These are phyloP conservation scores for Brasilioporus rufonigricans DNA, from an alignment of 768 basidiomycete species.

Conservation along the genomic window DNA sequence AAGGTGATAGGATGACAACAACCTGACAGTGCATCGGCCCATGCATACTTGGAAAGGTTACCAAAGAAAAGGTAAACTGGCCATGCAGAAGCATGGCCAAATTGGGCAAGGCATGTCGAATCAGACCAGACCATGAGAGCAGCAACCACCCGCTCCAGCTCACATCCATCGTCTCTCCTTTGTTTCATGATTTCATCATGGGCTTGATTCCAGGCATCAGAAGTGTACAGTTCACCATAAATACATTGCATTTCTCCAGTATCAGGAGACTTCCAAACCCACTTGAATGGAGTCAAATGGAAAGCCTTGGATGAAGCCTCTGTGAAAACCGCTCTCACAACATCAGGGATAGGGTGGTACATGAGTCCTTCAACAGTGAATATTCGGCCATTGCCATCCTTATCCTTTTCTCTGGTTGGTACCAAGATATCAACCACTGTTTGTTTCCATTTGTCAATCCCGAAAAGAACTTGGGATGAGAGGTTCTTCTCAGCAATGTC, in stretches of 20 bases:
- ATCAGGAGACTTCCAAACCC: not conserved
- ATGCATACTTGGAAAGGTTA: slow-evolving; percentile 6
- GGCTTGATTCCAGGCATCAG: not conserved
- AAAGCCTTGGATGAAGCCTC: not conserved
- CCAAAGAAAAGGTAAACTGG: not conserved
- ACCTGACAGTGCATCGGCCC: not conserved
- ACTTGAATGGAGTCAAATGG: not conserved
- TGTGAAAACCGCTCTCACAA: not conserved
- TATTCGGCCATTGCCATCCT: not conserved
- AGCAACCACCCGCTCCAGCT: slow-evolving; percentile 10
- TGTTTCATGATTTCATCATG: not conserved
- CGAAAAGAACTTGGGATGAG: not conserved
- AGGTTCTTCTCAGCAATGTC: not conserved
- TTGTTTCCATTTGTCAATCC: not conserved
- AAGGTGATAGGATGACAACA: slow-evolving; percentile 24
- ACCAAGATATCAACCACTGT: not conserved
- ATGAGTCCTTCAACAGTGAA: not conserved
- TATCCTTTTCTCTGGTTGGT: not conserved
- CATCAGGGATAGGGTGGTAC: not conserved
- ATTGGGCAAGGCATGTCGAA: slow-evolving; percentile 8
- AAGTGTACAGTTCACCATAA: not conserved
- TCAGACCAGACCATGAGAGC: slow-evolving; percentile 18
- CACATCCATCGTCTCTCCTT: not conserved
- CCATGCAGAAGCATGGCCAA: slow-evolving; percentile 16
- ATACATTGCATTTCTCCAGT: not conserved